These are phyloP conservation scores for Discostella stelligeroides DNA, from an alignment of 108 stramenopile species.

Conservation along the genomic window DNA sequence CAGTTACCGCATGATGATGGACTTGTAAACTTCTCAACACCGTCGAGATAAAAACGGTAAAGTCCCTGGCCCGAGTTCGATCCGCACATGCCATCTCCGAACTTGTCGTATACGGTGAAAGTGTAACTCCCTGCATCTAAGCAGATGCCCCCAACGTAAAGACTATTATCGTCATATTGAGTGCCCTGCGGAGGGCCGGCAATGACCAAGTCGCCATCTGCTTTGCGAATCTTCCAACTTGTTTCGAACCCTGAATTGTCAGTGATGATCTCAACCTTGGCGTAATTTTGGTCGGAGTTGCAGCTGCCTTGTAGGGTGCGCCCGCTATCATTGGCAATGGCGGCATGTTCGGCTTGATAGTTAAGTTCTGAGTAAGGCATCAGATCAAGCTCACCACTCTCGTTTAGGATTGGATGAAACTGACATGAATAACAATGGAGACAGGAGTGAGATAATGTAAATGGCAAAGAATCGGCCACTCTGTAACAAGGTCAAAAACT, in stretches of 20 bases:
- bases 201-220: slow-evolving; percentile 5
- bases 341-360: background rate
- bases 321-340: background rate
- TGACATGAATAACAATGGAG: background rate
- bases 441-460: background rate
- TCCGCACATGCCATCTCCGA: slow-evolving; percentile 21
- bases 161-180: slow-evolving; percentile 12
- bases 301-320: slow-evolving; percentile 14
- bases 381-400: background rate
- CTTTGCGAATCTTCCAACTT: slow-evolving; percentile 12
- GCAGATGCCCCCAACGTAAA: slow-evolving; percentile 17
- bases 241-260: slow-evolving; percentile 29
- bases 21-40: background rate
- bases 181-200: slow-evolving; percentile 8
- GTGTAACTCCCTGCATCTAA: slow-evolving; percentile 9
- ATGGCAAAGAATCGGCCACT: too few species aligned
- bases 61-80: slow-evolving; percentile 5
- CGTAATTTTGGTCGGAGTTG: background rate
- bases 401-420: background rate
- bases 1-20: slow-evolving; percentile 2
- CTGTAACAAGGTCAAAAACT: too few species aligned
- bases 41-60: slow-evolving; percentile 13
- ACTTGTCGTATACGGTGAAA: slow-evolving; percentile 19
- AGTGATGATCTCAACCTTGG: slow-evolving; percentile 19
- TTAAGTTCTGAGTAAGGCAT: background rate